Evolutionary conservation across 495 filamentous ascomycete genomes (phyloP).

Genomic region (Aspergillus haitiensis): DNA sequence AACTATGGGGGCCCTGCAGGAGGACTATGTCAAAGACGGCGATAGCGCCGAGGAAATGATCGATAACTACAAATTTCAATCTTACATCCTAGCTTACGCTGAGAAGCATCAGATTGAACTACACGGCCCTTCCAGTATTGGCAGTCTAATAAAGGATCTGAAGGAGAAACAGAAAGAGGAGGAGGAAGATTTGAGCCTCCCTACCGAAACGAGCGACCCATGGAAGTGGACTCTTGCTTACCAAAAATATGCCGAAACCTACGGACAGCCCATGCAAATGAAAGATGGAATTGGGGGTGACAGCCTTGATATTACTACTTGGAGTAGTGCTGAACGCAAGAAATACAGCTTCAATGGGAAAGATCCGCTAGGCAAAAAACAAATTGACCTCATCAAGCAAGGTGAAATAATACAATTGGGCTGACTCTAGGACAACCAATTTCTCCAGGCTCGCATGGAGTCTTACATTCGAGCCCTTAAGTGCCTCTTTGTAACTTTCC

Average conservation of each 20-base stretch:
- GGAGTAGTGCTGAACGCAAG: conserved; percentile 24
- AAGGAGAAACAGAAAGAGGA: conserved; percentile 17
- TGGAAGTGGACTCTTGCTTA: conserved; percentile 24
- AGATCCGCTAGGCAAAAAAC: conserved; percentile 25
- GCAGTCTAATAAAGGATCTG: conserved; percentile 9
- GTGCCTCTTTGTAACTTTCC: too few species aligned
- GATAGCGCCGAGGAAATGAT: too few species aligned
- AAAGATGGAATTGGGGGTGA: conserved; percentile 27
- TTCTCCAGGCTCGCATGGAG: too few species aligned
- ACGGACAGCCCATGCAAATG: not conserved
- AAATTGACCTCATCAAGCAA: conserved; percentile 26
- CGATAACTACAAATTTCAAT: conserved; percentile 4
- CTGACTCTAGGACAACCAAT: too few species aligned
- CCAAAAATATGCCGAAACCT: conserved; percentile 14
- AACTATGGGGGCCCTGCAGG: too few species aligned
- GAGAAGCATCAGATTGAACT: conserved; percentile 22
- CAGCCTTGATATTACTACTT: conserved; percentile 29
- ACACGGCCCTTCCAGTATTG: conserved; percentile 16
- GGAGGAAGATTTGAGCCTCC: conserved; percentile 18
- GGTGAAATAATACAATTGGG: conserved; percentile 21
- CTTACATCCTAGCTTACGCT: conserved; percentile 24
- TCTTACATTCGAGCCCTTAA: too few species aligned
- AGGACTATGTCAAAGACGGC: too few species aligned
- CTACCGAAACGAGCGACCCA: conserved; percentile 22
- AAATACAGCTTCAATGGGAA: conserved; percentile 23